Base-by-base conservation (phyloP, 305 asterid genomes). In the Fraxinus angustifolia region DNA sequence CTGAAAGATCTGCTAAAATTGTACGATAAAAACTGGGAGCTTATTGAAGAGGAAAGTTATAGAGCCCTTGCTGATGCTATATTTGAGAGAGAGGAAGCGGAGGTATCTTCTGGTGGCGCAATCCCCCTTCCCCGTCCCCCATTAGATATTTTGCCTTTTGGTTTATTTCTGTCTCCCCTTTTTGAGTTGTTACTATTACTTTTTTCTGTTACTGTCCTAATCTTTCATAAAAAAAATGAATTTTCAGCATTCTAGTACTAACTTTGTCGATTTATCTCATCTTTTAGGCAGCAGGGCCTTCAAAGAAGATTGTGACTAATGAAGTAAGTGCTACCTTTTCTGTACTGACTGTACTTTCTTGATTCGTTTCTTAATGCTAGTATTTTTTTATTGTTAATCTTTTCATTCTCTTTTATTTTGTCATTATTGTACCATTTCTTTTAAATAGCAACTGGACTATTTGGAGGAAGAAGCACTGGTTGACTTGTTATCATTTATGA, bases 21-120 rank as follows among this genome's bases (percentile, higher is more conserved):
- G 90, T 91, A 88, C 70, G 92, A 93, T 0, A 94, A 91, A 85
- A 91, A 94, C 77, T 94, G 98, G 98, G 91, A 78, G 58, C 93
- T 87, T 23, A 94, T 94, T 42, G 97, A 94, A 83, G 94, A 82
- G 68, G 98, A 94, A 82, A 90, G 89, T 70, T 94, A 89, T 83
- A 89, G 95, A 72, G 93, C 72, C 76, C 95, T 94, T 40, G 90
- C 89, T 3, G 97, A 92, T 86, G 95, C 97, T 65, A 92, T 94
- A 79, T 90, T 92, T 86, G 98, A 94, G 77, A 80, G 76, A 56
- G 92, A 90, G 77, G 97, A 92, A 82, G 85, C 87, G 48, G 84
- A 87, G 89, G 97, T 92, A 82, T 83, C 87, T 85, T 60, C 67
- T 23, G 36, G 50, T 56, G 50, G 28, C 60, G 26, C 68, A 77